Conservation (phyloP, 2,329 filamentous ascomycete genomes). For the Cladosporium halotolerans region DNA sequence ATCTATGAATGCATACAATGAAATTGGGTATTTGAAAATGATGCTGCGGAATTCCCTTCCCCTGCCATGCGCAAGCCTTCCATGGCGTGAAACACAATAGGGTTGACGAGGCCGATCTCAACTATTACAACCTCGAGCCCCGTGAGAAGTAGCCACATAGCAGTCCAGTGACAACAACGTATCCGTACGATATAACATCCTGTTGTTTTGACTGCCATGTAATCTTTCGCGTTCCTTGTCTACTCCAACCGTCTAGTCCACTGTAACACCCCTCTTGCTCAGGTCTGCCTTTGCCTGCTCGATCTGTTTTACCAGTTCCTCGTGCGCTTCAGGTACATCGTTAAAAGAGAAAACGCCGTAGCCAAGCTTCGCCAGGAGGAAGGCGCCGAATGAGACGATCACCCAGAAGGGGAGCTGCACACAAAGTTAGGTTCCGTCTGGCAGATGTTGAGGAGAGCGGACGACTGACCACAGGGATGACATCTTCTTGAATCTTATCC, state of each 20-base stretch:
- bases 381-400: conserved; percentile 83
- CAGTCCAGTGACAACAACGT: no score
- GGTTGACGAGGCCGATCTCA: no score
- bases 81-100: no score
- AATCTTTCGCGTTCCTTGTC: neutral
- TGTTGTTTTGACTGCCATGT: no score
- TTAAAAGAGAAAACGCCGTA: conserved; percentile 94
- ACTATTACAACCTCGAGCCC: no score
- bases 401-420: conserved; percentile 84
- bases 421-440: neutral
- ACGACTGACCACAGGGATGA: conserved; percentile 77
- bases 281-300: conserved; percentile 68
- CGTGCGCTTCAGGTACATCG: conserved; percentile 85
- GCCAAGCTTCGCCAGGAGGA: conserved; percentile 85
- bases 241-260: conserved; percentile 53
- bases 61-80: no score
- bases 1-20: no score
- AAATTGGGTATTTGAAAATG: no score
- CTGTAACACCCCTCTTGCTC: conserved; percentile 66
- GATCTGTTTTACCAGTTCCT: conserved; percentile 82
- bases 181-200: no score
- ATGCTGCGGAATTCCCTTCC: no score
- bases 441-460: no score
- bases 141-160: no score
- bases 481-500: conserved; percentile 67